Evolutionary conservation across 768 basidiomycete genomes (phyloP), one percentile per base, ranked within the genome.

Genomic region (Coprinopsis sp.): DNA sequence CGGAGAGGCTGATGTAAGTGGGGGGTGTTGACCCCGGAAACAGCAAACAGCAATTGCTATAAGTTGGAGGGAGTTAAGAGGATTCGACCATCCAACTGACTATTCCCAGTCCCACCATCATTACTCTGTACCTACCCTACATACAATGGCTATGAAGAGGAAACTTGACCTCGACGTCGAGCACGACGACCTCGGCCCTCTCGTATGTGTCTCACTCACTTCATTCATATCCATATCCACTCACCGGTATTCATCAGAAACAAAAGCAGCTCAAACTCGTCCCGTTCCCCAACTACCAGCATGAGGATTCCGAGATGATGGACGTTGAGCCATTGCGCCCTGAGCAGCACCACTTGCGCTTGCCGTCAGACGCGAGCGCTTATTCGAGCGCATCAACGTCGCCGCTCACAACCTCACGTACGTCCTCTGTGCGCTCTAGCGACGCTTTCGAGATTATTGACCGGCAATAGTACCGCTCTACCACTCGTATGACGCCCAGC

Each of bases 251-350:
- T 8, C 23, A 34, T 27, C 44, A 82, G 79, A 72, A 71, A 51
- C 67, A 71, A 25, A 88, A 91, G 63, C 84, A 88, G 60, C 51
- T 85, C 19, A 88, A 84, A 69, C 72, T 86, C 44, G 70, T 88
- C 47, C 83, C 85, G 36, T 89, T 88, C 63, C 87, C 85, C 46
- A 77, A 82, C 57, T 72, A 71, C 49, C 74, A 78, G 50, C 60
- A 66, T 51, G 82, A 68, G 57, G 87, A 90, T 61, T 74, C 82
- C 52, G 68, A 74, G 54, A 91, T 91, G 88, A 79, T 75, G 57
- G 83, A 84, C 53, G 73, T 74, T 61, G 79, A 84, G 53, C 77
- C 76, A 34, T 59, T 78, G 54, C 73, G 62, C 56, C 72, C 73
- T 54, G 67, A 71, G 55, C 67, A 74, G 54, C 70, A 74, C 57